phyloP scores from a whole-genome alignment of 2,329 filamentous ascomycete species.

The Paracamarosporium sp. region DNA sequence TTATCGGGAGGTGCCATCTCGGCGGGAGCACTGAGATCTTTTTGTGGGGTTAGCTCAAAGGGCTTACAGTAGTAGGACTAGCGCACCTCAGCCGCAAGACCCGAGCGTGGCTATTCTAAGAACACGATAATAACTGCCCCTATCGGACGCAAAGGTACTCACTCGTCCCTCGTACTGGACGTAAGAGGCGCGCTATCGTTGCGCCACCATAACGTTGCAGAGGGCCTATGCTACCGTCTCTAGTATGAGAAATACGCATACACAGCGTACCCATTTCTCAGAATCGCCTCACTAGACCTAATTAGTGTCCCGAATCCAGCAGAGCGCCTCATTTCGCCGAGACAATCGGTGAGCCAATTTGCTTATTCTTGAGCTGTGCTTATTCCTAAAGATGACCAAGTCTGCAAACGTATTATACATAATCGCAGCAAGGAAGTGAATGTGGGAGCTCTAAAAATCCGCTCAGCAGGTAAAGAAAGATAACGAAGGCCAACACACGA shows the following conservation, averaged over 20 bases:
- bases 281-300: background rate
- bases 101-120: constrained; percentile 2
- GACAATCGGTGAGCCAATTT: background rate
- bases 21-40: constrained; percentile 5
- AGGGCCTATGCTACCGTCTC: background rate
- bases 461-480: too few relatives aligned
- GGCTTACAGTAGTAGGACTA: background rate
- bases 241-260: background rate
- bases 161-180: background rate
- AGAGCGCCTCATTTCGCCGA: background rate
- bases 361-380: too few relatives aligned
- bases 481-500: background rate
- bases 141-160: background rate
- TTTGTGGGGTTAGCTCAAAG: constrained; percentile 1
- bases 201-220: background rate
- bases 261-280: background rate
- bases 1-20: background rate
- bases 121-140: background rate
- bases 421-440: too few relatives aligned
- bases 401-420: too few relatives aligned
- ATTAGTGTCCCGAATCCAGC: background rate
- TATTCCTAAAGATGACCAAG: too few relatives aligned
- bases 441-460: too few relatives aligned
- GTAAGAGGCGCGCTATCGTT: background rate
- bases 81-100: constrained; percentile 2